Evolutionary conservation across 352 stramenopile genomes (phyloP), one percentile per base, ranked within the genome.

Genomic region (Globisporangium parvum): DNA sequence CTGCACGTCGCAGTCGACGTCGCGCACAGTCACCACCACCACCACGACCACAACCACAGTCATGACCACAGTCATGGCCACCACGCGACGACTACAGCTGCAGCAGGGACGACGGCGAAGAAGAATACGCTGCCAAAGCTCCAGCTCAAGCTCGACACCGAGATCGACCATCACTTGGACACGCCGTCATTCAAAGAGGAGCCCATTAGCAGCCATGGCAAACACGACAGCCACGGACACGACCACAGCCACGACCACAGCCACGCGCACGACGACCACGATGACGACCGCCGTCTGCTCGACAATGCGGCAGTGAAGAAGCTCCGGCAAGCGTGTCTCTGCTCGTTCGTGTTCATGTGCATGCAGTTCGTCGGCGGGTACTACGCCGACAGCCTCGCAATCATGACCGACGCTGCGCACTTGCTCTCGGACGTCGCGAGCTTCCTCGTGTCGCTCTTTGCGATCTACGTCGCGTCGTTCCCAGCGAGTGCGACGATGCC

Each of bases 351-450:
- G 44, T 99, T 99, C 70, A 97, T 99, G 79, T 70, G 96, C 33
- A 77, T 97, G 18, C 95, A 99, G 76, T 81, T 98, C 15, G 61
- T 96, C 35, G 96, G 96, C 20, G 97, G 96, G 10, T 91, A 95
- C 52, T 75, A 98, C 55, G 84, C 94, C 0, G 92, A 91, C 55
- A 98, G 87, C 56, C 73, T 99, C 17, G 96, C 97, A 12, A 96
- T 99, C 62, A 91, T 99, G 81, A 90, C 85, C 51, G 85, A 94
- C 65, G 85, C 85, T 17, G 85, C 82, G 31, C 85, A 94, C 45
- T 60, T 93, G 51, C 65, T 94, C 35, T 87, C 77, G 48, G 85
- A 94, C 59, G 80, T 91, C 1, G 69, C 75, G 15, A 73, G 85
- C 45, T 95, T 96, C 56, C 49, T 88, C 15, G 70, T 96, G 6